Base-by-base conservation (phyloP, 345 rosid genomes). In the Lepidium africanum region DNA sequence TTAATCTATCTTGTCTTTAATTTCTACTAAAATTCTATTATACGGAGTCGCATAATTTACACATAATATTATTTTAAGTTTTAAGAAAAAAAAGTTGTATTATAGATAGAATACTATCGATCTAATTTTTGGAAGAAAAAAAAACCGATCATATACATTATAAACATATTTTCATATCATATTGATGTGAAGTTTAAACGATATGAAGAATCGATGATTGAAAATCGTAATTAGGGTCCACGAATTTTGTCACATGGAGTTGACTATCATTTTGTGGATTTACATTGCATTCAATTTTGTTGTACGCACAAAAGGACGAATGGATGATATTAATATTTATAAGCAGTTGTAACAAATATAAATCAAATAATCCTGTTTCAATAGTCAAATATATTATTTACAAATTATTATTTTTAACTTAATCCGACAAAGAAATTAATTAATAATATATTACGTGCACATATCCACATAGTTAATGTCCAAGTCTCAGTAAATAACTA, bases 231-330 rank as follows among this genome's bases (percentile, higher is more conserved):
- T 4, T 4, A 4, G 32, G 21, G 23, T 58, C 5, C 47, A 56
- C 46, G 14, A 39, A 40, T 55, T 51, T 63, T 15, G 12, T 40
- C 63, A 56, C 63, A 46, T 67, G 43, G 71, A n/a, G 74, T 51
- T 71, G 74, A 59, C 60, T 25, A 48, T 42, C 25, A 2, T 30
- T 37, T 6, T 14, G 4, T 13, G 14, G 5, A 66, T 15, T n/a
- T 65, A 6, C n/a, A 6, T 60, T 47, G 46, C 43, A 39, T 27
- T 27, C 32, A 27, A 27, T 59, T 40, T 17, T 39, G 13, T 50
- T 10, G 6, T 57, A 27, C 32, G n/a, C 56, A 35, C 27, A 56
- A 57, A 56, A 10, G 37, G 25, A 68, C 19, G 36, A 56, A 45
- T 14, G 27, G 7, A n/a, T 19, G 5, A 55, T 35, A n/a, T n/a